Conservation (phyloP, 495 filamentous ascomycete genomes). For the Chaetomium tenue region DNA sequence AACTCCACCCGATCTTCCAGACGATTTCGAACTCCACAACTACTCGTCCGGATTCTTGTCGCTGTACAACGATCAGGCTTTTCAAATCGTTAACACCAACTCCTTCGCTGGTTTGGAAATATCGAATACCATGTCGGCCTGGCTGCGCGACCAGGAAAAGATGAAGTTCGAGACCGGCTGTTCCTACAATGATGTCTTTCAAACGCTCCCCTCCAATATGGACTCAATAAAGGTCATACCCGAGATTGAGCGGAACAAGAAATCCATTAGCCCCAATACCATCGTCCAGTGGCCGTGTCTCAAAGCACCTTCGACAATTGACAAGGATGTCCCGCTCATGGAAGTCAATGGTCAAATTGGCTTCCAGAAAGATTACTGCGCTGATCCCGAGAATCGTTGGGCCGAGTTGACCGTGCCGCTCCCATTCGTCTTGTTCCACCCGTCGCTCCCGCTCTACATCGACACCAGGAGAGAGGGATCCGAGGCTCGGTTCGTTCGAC, state of each 20-base stretch:
- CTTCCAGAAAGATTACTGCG: conserved; percentile 70
- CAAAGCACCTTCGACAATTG: conserved; percentile 56
- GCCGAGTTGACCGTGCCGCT: conserved; percentile 71
- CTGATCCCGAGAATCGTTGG: conserved; percentile 73
- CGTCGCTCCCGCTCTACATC: conserved; percentile 80
- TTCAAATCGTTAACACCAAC: conserved; percentile 59
- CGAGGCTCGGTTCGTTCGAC: conserved; percentile 74
- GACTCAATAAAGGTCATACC: conserved; percentile 36
- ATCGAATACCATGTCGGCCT: conserved; percentile 63
- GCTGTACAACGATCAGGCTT: conserved; percentile 63
- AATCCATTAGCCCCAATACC: conserved; percentile 42
- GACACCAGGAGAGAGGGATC: conserved; percentile 85
- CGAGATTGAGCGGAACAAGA: conserved; percentile 47
- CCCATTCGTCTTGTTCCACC: conserved; percentile 82
- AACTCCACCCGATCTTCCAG: conserved; percentile 55
- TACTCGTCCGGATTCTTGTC: conserved; percentile 72
- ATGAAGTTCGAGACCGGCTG: conserved; percentile 47
- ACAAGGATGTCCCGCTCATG: conserved; percentile 68
- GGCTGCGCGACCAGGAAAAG: conserved; percentile 64
- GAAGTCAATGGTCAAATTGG: conserved; percentile 87
- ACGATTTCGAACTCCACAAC: conserved; percentile 55
- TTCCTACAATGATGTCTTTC: conserved; percentile 52
- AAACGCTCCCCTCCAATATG: conserved; percentile 39
- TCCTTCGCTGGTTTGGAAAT: conserved; percentile 67
- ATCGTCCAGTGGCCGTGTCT: conserved; percentile 68